Evolutionary conservation across 139 green algal species (phyloP), one percentile per base, ranked within the genome.

Genomic region (Asterochloris sp.): DNA sequence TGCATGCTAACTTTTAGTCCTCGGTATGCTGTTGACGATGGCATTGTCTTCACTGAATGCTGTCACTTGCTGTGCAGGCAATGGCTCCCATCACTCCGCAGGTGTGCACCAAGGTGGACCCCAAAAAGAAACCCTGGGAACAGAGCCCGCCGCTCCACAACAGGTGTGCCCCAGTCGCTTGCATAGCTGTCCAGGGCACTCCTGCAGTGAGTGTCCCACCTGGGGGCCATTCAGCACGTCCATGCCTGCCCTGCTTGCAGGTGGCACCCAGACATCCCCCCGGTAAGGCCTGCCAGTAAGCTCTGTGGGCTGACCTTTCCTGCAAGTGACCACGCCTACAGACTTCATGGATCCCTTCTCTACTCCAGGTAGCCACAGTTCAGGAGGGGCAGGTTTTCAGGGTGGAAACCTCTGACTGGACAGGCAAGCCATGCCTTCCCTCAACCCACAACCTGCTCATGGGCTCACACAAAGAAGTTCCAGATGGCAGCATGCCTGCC

Each of bases 241-340:
- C 6, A 54, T 54, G 38, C 38, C 38, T 54, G 38, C 6, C 38
- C 38, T 54, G 38, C 38, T 10, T 54, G 38, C 38, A 54, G 38
- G 69, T 94, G 90, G 91, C 91, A 94, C 66, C 90, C 90, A 15
- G 91, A 95, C 79, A 95, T 96, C 38, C 92, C 92, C 14, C 68
- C 82, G 54, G 87, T 93, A 78, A 74, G 82, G 61, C 24, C n/a
- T 15, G 54, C n/a, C 21, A 29, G 73, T 27, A 79, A 63, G 38
- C 54, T 73, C 24, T 67, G 67, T 29, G 13, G 21, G 38, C 74
- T 76, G 12, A 13, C 67, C 29, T n/a, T 83, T 1, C 38, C 62
- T 66, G 60, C 76, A 81, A 61, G 27, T 24, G 60, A 21, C 0
- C 61, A 71, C 24, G 1, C 76, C 63, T 11, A n/a, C 28, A 23